A percentile compares a stretch with the other conserved stretches of the same genome.
phyloP scores from a whole-genome alignment of 2,329 filamentous ascomycete species.

The Ophiostoma ips region DNA sequence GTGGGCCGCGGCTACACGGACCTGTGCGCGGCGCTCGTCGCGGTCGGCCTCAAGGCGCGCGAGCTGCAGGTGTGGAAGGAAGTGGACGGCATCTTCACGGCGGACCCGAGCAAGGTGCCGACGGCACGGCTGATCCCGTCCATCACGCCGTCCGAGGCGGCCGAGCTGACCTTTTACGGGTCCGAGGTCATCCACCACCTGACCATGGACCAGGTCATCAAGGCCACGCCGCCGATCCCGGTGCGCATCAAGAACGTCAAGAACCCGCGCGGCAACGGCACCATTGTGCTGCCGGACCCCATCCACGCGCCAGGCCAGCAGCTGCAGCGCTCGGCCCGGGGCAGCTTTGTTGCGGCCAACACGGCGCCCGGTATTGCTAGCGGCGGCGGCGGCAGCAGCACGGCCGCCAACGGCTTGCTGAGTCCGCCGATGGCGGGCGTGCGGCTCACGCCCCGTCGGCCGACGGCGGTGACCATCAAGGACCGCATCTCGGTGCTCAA shows the following conservation, averaged over 20 bases:
- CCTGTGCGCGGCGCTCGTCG: conserved; percentile 80
- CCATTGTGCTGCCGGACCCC: conserved; percentile 68
- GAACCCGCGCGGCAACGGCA: conserved; percentile 66
- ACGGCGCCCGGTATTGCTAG: conserved; percentile 15
- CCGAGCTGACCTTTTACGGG: conserved; percentile 86
- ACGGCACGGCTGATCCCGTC: conserved; percentile 78
- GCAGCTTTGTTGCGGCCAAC: conserved; percentile 3
- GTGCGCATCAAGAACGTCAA: conserved; percentile 90
- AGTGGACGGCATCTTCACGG: conserved; percentile 52
- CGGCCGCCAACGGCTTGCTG: neutral
- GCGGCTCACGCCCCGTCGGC: conserved; percentile 53
- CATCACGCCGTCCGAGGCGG: conserved; percentile 89
- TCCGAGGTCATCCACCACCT: conserved; percentile 97
- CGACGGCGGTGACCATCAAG: conserved; percentile 92
- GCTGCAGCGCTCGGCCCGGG: conserved; percentile 30
- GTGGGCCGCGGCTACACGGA: conserved; percentile 95
- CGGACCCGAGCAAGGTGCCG: conserved; percentile 74
- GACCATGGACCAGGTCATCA: conserved; percentile 94
- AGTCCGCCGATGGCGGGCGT: conserved; percentile 14
- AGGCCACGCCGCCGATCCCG: conserved; percentile 62
- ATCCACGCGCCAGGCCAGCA: conserved; percentile 39
- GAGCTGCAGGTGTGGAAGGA: conserved; percentile 99
- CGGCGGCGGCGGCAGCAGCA: neutral
- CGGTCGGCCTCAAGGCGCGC: conserved; percentile 72
- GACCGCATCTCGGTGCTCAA: conserved; percentile 94